Percentiles rank a stretch among this genome's conserved stretches.
These are phyloP conservation scores for Pleurotus tuoliensis DNA, from an alignment of 768 basidiomycete species.

Conservation along the genomic window DNA sequence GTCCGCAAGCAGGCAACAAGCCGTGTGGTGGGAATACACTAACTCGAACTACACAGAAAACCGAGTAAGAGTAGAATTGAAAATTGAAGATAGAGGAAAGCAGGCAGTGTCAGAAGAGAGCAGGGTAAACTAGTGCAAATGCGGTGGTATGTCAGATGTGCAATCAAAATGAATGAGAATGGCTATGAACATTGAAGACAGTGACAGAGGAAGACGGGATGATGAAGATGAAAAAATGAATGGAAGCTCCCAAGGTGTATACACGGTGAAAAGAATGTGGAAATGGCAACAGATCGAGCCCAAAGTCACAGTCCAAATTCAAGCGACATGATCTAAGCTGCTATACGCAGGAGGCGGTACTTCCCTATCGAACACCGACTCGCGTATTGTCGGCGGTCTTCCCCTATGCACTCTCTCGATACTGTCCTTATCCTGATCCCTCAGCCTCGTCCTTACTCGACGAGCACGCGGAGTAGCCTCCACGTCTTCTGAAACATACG, in stretches of 20 bases:
- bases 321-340: not conserved
- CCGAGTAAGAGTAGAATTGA: not conserved
- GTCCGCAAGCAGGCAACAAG: slow-evolving; percentile 2
- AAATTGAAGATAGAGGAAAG: not conserved
- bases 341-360: slow-evolving; percentile 4
- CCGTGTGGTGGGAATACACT: not conserved
- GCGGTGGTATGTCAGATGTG: too few relatives aligned
- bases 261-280: not conserved
- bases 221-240: too few relatives aligned
- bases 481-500: not conserved
- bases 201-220: too few relatives aligned
- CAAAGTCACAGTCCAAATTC: not conserved
- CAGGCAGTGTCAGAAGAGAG: not conserved
- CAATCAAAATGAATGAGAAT: too few relatives aligned
- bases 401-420: not conserved
- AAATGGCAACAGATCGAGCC: not conserved
- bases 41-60: not conserved
- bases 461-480: not conserved
- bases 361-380: slow-evolving; percentile 5
- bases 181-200: too few relatives aligned
- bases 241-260: not conserved
- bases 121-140: not conserved
- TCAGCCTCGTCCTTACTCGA: not conserved
- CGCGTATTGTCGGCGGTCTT: slow-evolving; percentile 5
- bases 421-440: not conserved